phyloP scores from a whole-genome alignment of 2,329 filamentous ascomycete genomes.

The Aspergillus felis region DNA sequence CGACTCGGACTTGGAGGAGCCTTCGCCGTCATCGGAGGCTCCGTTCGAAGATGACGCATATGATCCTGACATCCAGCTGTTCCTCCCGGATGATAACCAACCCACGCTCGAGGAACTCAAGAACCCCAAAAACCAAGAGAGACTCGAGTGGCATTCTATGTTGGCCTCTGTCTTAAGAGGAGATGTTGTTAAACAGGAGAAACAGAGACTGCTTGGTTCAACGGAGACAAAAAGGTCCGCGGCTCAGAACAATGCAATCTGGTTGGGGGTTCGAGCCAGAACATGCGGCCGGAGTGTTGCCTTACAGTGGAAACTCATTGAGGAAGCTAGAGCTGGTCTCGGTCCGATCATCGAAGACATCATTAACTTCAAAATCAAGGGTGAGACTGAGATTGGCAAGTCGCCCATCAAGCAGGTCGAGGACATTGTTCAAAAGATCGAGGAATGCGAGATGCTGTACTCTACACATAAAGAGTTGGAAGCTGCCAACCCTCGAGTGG shows the following conservation, averaged over 20 bases:
- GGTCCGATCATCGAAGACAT: conserved; percentile 80
- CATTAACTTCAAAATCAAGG: conserved; percentile 89
- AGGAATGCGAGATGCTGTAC: conserved; percentile 81
- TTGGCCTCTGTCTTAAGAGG: conserved; percentile 90
- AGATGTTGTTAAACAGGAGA: conserved; percentile 96
- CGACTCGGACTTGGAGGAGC: conserved; percentile 85
- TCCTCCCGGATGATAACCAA: conserved; percentile 84
- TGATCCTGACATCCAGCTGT: conserved; percentile 88
- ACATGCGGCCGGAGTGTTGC: conserved; percentile 78
- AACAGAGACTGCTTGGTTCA: conserved; percentile 86
- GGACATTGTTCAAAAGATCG: conserved; percentile 84
- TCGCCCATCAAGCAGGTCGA: conserved; percentile 82
- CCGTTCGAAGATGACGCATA: conserved; percentile 79
- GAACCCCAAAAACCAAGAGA: conserved; percentile 81
- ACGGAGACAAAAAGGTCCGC: conserved; percentile 70
- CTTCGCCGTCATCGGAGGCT: conserved; percentile 79
- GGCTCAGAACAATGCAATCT: conserved; percentile 66
- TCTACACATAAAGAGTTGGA: conserved; percentile 74
- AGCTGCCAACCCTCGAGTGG: conserved; percentile 69
- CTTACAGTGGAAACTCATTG: conserved; percentile 80
- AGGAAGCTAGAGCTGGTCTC: conserved; percentile 72
- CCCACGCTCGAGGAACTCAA: conserved; percentile 86
- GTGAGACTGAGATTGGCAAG: conserved; percentile 86
- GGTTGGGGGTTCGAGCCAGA: conserved; percentile 82
- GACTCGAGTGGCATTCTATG: conserved; percentile 98